Base-by-base conservation (phyloP, 208 protist species). In the Hexamita inflata region DNA sequence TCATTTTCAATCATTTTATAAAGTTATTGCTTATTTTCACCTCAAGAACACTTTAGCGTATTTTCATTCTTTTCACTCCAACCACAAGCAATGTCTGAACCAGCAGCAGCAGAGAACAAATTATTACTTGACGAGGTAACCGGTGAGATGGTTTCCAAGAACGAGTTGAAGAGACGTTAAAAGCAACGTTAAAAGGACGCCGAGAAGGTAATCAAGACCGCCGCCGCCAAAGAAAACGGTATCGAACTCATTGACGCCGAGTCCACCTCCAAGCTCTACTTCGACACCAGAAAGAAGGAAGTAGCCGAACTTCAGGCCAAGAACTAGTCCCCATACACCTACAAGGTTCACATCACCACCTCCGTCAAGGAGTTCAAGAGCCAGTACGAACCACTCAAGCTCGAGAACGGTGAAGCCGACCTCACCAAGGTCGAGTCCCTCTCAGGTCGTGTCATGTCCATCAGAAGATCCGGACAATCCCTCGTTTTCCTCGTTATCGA, bases 401-500 rank as follows among this genome's bases (percentile, higher is more conserved):
- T n/a, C n/a, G n/a, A n/a, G 30, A 40, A 30, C 67, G 2, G 29
- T 38, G 58, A 65, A 66, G 4, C 15, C 4, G 4, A 34, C 2
- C 15, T 34, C n/a, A 35, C 2, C 4, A 30, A 76, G 58, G 7
- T 49, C 0, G 88, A 94, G 4, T 85, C 84, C 15, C 83, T 97
- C 64, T 88, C 90, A 35, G 87, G 89, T 35, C 86, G 90, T 58
- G 76, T 94, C 28, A 53, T 83, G 9, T 59, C 30, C 29, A 90
- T 89, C 73, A 85, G 90, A 73, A 35, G 53, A 28, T 38, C 76
- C 35, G 92, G 95, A 32, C 80, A 84, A 24, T 94, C 92, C 81
- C 87, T 99, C 7, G 79, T 94, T 75, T 99, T 99, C 83, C 90
- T 94, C 64, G 90, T 92, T 34, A 81, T 99, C 11, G 83, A 87